Percentiles rank a stretch among this genome's conserved stretches.
These are phyloP conservation scores for Arbutus unedo DNA, from an alignment of 148 eudicot species.

Conservation along the genomic window DNA sequence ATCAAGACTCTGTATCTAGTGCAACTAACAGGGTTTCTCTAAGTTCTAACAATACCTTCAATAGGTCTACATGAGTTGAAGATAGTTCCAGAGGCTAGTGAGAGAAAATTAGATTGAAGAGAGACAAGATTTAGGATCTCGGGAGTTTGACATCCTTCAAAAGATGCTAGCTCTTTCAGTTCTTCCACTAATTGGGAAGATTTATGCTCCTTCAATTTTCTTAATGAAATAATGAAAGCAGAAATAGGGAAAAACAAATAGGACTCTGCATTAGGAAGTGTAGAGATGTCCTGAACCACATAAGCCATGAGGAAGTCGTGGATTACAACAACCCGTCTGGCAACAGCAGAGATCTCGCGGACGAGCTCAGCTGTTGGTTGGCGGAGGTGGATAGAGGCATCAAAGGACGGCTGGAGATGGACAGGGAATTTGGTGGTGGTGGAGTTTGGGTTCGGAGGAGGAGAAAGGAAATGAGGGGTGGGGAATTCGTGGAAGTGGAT, in stretches of 20 bases:
- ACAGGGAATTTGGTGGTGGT: not conserved
- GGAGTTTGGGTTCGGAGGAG: constrained; percentile 5
- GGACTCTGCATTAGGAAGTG: not conserved
- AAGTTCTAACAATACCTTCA: constrained; percentile 14
- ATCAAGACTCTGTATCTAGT: not conserved
- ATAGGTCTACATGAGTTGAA: constrained; percentile 30
- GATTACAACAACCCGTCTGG: constrained; percentile 5
- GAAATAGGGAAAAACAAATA: not conserved
- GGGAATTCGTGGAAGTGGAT: constrained; percentile 14
- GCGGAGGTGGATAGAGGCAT: not conserved
- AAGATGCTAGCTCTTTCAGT: not conserved
- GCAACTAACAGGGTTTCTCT: not conserved
- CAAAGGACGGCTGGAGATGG: constrained; percentile 16
- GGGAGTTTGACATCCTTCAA: constrained; percentile 23
- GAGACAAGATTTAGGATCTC: constrained; percentile 14
- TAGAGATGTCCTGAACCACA: constrained; percentile 21
- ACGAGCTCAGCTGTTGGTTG: not conserved
- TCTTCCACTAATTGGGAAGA: not conserved
- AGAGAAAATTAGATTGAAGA: not conserved
- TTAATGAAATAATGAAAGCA: not conserved
- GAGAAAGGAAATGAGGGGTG: constrained; percentile 4
- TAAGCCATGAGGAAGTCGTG: constrained; percentile 13
- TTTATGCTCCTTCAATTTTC: constrained; percentile 14
- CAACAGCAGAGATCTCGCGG: not conserved
- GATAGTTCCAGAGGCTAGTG: constrained; percentile 25